Conservation (phyloP, 352 stramenopile genomes). For the Nothophytophthora sp. region DNA sequence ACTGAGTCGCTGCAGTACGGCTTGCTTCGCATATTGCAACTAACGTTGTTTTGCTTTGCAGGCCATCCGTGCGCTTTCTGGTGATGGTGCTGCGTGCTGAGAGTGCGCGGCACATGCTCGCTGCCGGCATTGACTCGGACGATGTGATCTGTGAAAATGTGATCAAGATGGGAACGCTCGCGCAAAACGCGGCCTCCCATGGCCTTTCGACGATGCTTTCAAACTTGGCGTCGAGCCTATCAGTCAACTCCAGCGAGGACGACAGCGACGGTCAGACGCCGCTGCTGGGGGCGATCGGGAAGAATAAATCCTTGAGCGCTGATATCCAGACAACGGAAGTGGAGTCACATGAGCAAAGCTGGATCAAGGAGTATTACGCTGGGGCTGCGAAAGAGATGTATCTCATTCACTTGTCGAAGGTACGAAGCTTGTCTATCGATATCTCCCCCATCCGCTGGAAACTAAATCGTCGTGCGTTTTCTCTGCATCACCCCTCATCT, state of each 20-base stretch:
- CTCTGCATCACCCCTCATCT: no score
- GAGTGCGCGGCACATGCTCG: conserved; percentile 77
- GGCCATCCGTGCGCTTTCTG: conserved; percentile 60
- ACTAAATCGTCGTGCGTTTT: no score
- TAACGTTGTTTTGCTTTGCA: conserved; percentile 24
- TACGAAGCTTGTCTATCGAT: no score
- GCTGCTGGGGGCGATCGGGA: conserved; percentile 20
- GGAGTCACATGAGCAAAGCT: conserved; percentile 22
- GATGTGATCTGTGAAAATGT: conserved; percentile 89
- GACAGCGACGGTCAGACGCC: conserved; percentile 8
- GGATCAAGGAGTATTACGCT: conserved; percentile 78
- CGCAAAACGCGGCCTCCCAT: conserved; percentile 71
- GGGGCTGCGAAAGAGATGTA: conserved; percentile 87
- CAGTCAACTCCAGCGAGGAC: conserved; percentile 40
- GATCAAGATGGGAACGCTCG: conserved; percentile 88
- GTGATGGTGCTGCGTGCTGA: conserved; percentile 80
- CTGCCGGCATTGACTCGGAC: conserved; percentile 71
- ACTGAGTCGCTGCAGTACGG: background rate
- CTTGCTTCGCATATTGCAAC: background rate
- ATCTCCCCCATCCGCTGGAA: no score
- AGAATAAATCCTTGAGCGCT: conserved; percentile 26
- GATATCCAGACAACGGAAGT: conserved; percentile 23
- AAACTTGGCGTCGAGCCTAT: conserved; percentile 82
- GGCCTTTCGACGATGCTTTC: conserved; percentile 85
- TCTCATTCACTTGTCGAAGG: conserved; percentile 76